Base-by-base conservation (phyloP, 2,329 filamentous ascomycete species). In the Penicillium crustosum region DNA sequence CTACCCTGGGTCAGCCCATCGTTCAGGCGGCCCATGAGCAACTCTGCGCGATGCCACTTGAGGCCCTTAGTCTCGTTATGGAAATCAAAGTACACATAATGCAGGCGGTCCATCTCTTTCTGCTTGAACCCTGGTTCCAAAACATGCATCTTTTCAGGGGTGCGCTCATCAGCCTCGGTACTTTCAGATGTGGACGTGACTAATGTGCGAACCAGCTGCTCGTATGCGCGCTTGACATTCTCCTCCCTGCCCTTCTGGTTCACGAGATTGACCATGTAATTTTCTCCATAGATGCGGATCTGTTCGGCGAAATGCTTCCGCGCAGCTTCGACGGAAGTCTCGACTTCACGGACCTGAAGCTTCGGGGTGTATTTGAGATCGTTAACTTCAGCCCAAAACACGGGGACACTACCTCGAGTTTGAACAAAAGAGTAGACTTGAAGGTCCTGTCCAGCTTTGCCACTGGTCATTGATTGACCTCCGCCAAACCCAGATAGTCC, bases 21-120 rank as follows among this genome's bases (percentile, higher is more conserved):
- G 51, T 86, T 85, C 53, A 99, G 81, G 70, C 89, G 88, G 66
- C 97, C 90, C 58, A 99, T 82, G 23, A 99, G 83, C 42, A 95
- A 82, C 74, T 93, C 88, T 0, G 93, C 93, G 49, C 93, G 90
- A 74, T 99, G 89, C 90, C 94, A 96, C 70, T 90, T 87, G 68
- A 97, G 82, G 38, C 93, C 93, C 77, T 97, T 97, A 49, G 95
- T 99, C 78, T 99, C 94, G 70, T 89, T 92, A 79, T 99, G 95
- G 75, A 95, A 99, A 78, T 99, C 94, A 72, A 99, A 99, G 79
- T 97, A 99, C 68, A 97, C 79, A 75, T 99, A 99, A 78, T 99
- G 93, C 44, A 99, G 79, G 44, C 88, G 88, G 73, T 97, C 93
- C 73, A 89, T 90, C 62, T 87, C 81, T 61, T 89, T 84, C 57